Conservation (phyloP, 2,329 filamentous ascomycete genomes). For the Rachicladosporium sp. region DNA sequence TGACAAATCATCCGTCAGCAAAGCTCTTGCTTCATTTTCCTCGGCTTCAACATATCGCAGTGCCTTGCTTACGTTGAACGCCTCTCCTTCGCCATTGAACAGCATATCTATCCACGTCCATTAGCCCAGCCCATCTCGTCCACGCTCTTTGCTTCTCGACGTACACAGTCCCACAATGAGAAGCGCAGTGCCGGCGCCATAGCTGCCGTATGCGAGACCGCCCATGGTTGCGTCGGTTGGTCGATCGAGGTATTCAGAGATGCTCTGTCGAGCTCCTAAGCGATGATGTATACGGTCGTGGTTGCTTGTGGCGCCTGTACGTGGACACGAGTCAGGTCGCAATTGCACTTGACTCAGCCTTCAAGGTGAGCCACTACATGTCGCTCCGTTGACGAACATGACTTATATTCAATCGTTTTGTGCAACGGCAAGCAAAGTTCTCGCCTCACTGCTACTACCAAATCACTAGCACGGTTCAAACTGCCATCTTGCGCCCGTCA, state of each 20-base stretch:
- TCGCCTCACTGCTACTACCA: no score
- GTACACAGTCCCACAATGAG: conserved; percentile 27
- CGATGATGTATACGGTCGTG: no score
- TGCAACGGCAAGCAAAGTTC: no score
- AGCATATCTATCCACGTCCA: conserved; percentile 66
- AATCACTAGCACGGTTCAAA: no score
- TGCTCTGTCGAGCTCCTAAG: no score
- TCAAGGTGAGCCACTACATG: no score
- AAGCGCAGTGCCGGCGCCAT: conserved; percentile 23
- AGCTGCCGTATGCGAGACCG: conserved; percentile 25
- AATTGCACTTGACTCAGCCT: no score
- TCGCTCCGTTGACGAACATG: no score
- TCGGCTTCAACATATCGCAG: not conserved
- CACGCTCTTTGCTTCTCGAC: conserved; percentile 2
- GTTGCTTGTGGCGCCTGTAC: no score
- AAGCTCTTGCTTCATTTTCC: not conserved
- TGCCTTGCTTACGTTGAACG: conserved; percentile 65
- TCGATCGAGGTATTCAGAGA: no score
- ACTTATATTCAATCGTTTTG: no score
- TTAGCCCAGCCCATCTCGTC: conserved; percentile 13
- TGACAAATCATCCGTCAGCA: conserved; percentile 23
- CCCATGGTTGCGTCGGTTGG: conserved; percentile 13
- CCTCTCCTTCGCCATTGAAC: conserved; percentile 89
- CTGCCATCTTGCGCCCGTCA: not conserved
- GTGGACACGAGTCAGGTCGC: no score